phyloP scores from a whole-genome alignment of 108 stramenopile genomes.

The Cyclotella distinguenda region DNA sequence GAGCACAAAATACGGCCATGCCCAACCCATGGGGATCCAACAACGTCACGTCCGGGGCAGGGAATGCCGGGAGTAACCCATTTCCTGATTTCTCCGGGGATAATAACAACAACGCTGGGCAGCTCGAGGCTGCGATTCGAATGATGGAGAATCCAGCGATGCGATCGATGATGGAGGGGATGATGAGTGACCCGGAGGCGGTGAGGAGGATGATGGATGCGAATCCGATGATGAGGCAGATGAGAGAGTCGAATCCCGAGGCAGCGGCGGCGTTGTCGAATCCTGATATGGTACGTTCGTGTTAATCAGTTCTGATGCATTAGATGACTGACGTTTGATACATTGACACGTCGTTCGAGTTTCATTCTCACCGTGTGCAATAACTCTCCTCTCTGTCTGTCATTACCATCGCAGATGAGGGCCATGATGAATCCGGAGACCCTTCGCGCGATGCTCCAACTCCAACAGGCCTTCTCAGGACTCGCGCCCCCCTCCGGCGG shows the following conservation, averaged over 20 bases:
- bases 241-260: slow-evolving; percentile 56
- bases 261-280: slow-evolving; percentile 44
- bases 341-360: background rate
- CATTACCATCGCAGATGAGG: slow-evolving; percentile 17
- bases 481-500: slow-evolving; percentile 14
- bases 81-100: slow-evolving; percentile 48
- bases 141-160: slow-evolving; percentile 80
- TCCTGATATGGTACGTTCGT: slow-evolving; percentile 40
- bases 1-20: slow-evolving; percentile 82
- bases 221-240: slow-evolving; percentile 48
- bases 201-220: slow-evolving; percentile 57
- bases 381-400: background rate
- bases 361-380: background rate
- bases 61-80: slow-evolving; percentile 40
- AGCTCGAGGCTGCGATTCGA: slow-evolving; percentile 70
- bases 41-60: slow-evolving; percentile 21
- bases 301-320: too few species aligned
- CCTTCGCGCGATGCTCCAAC: slow-evolving; percentile 70
- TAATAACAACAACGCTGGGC: slow-evolving; percentile 58
- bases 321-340: too few species aligned
- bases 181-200: slow-evolving; percentile 59
- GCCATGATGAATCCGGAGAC: slow-evolving; percentile 22
- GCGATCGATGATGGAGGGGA: slow-evolving; percentile 69
- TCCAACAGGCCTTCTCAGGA: slow-evolving; percentile 59
- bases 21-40: slow-evolving; percentile 87